phyloP scores from a whole-genome alignment of 2,329 filamentous ascomycete genomes.

The Fusarium sp. region DNA sequence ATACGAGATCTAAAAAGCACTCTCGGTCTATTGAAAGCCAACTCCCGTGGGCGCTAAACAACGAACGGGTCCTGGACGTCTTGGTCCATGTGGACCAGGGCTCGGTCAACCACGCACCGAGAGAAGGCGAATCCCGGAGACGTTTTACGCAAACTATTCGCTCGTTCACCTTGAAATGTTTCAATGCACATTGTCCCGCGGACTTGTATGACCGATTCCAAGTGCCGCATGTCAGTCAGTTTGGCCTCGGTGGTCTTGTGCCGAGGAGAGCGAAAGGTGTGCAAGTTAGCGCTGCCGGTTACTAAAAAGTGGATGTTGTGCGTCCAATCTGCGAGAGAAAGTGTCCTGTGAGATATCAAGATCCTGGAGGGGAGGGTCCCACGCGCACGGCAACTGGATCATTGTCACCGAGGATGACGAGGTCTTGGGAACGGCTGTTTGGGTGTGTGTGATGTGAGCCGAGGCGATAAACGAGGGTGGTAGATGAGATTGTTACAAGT shows the following conservation, averaged over 20 bases:
- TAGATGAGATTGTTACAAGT: background rate
- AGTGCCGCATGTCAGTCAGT: background rate
- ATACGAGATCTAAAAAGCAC: background rate
- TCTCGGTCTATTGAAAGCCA: background rate
- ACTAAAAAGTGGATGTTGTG: conserved; percentile 32
- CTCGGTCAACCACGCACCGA: conserved; percentile 25
- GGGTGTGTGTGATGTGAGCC: conserved; percentile 13
- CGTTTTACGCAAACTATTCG: conserved; percentile 24
- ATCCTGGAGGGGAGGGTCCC: background rate
- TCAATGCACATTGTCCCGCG: conserved; percentile 6
- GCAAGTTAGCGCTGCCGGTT: conserved; percentile 30
- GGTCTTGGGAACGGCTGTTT: conserved; percentile 25
- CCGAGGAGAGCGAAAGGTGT: conserved; percentile 18
- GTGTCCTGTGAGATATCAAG: conserved; percentile 10
- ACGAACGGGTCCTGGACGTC: conserved; percentile 13
- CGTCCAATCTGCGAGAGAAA: conserved; percentile 2
- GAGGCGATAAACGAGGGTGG: background rate
- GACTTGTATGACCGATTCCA: conserved; percentile 30
- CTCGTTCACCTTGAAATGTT: conserved; percentile 27
- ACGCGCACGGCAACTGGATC: conserved; percentile 25
- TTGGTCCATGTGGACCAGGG: conserved; percentile 27
- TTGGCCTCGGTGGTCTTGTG: conserved; percentile 40
- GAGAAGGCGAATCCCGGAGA: conserved; percentile 32
- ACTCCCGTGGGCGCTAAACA: background rate
- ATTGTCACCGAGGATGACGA: conserved; percentile 33